These are phyloP conservation scores for Tillandsia leiboldiana DNA, from an alignment of 176 grass and related monocot species.

Conservation along the genomic window DNA sequence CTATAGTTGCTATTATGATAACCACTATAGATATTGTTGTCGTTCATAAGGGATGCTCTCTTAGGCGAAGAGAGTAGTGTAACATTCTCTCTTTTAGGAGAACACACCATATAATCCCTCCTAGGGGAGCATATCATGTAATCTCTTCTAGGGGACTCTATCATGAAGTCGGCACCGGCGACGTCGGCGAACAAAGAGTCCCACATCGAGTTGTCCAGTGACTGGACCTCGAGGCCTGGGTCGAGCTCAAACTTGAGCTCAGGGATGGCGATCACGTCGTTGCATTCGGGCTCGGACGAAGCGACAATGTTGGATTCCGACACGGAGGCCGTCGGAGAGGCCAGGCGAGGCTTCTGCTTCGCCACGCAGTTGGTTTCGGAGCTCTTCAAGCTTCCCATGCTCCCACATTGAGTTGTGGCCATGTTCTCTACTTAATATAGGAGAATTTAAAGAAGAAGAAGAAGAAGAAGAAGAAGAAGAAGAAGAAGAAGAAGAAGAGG, in stretches of 20 bases:
- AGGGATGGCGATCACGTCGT: constrained; percentile 30
- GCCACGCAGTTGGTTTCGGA: constrained; percentile 1
- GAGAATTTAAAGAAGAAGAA: neutral
- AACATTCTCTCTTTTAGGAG: constrained; percentile 42
- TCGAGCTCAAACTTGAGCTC: constrained; percentile 42
- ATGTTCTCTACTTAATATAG: neutral
- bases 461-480: neutral
- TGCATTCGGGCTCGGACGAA: constrained; percentile 26
- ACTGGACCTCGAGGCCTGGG: constrained; percentile 42
- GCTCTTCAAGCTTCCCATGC: neutral
- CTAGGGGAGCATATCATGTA: constrained; percentile 42
- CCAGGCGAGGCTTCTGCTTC: constrained; percentile 39
- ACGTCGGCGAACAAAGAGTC: constrained; percentile 56
- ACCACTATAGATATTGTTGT: constrained; percentile 5
- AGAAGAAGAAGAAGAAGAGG: neutral
- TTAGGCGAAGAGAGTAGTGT: neutral
- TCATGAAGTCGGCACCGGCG: constrained; percentile 34
- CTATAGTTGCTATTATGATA: constrained; percentile 1
- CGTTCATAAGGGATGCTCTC: constrained; percentile 24
- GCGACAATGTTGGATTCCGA: constrained; percentile 49
- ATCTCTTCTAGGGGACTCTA: constrained; percentile 43
- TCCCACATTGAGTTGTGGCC: neutral
- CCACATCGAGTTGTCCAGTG: constrained; percentile 44
- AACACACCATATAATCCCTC: constrained; percentile 44
- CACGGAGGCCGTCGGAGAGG: constrained; percentile 37